phyloP scores from a whole-genome alignment of 192 early-diverging fungal genomes.

The Globomyces pollinis-pini region DNA sequence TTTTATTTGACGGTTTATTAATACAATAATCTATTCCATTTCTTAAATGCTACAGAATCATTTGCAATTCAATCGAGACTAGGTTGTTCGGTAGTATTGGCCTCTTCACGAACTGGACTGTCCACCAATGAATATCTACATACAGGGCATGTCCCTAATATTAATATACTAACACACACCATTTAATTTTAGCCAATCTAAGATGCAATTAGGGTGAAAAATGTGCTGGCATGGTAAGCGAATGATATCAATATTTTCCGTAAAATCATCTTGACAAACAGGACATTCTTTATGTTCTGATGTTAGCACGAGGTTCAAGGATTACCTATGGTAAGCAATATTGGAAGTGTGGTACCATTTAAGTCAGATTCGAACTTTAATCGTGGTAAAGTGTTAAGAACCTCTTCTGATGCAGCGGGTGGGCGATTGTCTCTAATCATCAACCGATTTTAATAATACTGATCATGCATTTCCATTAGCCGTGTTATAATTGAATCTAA shows the following conservation, averaged over 20 bases:
- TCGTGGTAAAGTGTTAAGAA: slow-evolving; percentile 58
- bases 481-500: slow-evolving; percentile 82
- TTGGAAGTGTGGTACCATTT: slow-evolving; percentile 39
- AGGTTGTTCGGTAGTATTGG: no score
- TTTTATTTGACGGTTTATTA: no score
- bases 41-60: no score
- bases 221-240: slow-evolving; percentile 78
- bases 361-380: slow-evolving; percentile 45
- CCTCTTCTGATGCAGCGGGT: slow-evolving; percentile 71
- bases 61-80: no score
- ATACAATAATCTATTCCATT: no score
- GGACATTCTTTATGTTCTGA: slow-evolving; percentile 64
- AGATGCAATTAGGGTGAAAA: slow-evolving; percentile 84
- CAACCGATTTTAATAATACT: no score
- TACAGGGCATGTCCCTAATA: slow-evolving; percentile 8
- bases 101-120: no score
- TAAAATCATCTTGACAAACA: slow-evolving; percentile 88
- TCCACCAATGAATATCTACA: slow-evolving; percentile 8
- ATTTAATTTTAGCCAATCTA: slow-evolving; percentile 88
- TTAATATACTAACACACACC: slow-evolving; percentile 27
- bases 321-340: no score
- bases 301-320: slow-evolving; percentile 21
- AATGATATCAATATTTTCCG: slow-evolving; percentile 48
- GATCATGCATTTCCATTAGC: slow-evolving; percentile 39
- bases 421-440: slow-evolving; percentile 65